These are phyloP conservation scores for Lactarius sanguifluus DNA, from an alignment of 768 basidiomycete genomes.

Conservation along the genomic window DNA sequence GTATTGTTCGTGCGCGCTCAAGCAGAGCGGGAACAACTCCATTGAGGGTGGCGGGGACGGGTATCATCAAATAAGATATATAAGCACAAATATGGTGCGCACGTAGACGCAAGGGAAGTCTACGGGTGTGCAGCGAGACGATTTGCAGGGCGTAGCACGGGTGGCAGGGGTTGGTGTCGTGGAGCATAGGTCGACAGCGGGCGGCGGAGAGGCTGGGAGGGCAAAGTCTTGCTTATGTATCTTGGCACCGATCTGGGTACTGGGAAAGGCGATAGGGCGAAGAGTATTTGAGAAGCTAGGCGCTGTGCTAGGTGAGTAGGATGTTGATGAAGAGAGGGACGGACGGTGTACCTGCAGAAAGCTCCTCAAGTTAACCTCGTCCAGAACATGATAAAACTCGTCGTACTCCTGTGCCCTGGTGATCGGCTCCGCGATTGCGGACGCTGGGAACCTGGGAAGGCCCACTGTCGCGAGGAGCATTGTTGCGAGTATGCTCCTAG, in stretches of 20 bases:
- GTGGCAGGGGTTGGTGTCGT: conserved; percentile 33
- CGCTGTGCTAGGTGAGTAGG: conserved; percentile 36
- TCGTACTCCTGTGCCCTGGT: conserved; percentile 36
- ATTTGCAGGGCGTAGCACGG: conserved; percentile 76
- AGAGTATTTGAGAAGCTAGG: conserved; percentile 38
- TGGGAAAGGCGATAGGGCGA: conserved; percentile 63
- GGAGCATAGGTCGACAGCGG: conserved; percentile 43
- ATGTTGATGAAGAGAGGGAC: neutral
- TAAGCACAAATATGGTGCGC: conserved; percentile 83
- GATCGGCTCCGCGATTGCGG: conserved; percentile 32
- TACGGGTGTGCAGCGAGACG: conserved; percentile 74
- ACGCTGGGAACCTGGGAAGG: conserved; percentile 34
- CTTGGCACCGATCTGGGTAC: conserved; percentile 50
- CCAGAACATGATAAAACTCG: conserved; percentile 44
- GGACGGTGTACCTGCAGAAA: conserved; percentile 50
- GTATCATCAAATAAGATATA: conserved; percentile 57
- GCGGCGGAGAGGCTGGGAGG: conserved; percentile 45
- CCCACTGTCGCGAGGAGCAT: conserved; percentile 37
- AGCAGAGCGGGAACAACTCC: too few species aligned
- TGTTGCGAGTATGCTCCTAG: conserved; percentile 39
- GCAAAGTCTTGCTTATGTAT: conserved; percentile 64
- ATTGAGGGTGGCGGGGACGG: conserved; percentile 38
- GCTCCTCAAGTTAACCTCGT: conserved; percentile 71
- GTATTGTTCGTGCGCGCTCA: too few species aligned
- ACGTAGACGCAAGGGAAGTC: conserved; percentile 84